Percentiles rank a stretch among this genome's conserved stretches.
Conservation (phyloP, 768 basidiomycete species). For the Lactarius evosmus region DNA sequence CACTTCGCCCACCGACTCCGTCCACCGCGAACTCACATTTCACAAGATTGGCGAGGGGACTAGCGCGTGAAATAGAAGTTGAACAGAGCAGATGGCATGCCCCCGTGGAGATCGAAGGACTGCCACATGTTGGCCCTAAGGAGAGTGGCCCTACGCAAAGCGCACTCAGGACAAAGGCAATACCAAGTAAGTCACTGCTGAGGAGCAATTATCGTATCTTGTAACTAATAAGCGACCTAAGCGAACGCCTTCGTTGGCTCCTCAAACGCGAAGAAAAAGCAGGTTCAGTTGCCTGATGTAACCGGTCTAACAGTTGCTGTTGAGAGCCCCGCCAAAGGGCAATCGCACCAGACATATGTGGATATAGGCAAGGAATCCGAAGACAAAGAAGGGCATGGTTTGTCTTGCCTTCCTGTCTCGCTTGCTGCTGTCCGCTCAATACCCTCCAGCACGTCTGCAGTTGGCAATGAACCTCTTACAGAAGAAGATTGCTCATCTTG, state of each 20-base stretch:
- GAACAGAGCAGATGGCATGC: constrained; percentile 34
- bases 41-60: constrained; percentile 54
- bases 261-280: constrained; percentile 9
- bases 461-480: constrained; percentile 63
- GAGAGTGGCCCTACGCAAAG: constrained; percentile 3
- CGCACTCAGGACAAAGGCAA: constrained; percentile 8
- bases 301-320: constrained; percentile 81
- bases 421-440: constrained; percentile 8
- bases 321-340: constrained; percentile 62
- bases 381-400: constrained; percentile 64
- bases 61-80: constrained; percentile 52
- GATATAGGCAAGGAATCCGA: constrained; percentile 39
- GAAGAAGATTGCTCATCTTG: constrained; percentile 64
- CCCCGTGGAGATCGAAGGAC: constrained; percentile 15
- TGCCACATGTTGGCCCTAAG: constrained; percentile 5
- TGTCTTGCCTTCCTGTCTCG: constrained; percentile 17
- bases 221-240: constrained; percentile 1
- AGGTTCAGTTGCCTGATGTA: constrained; percentile 69
- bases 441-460: constrained; percentile 52
- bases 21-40: constrained; percentile 54
- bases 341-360: constrained; percentile 47
- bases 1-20: constrained; percentile 60
- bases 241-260: constrained; percentile 29
- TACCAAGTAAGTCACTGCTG: not conserved
- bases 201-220: not conserved